A percentile compares a stretch with the other conserved stretches of the same genome.
Evolutionary conservation across 352 stramenopile species (phyloP).

Genomic region (Globisporangium solare): DNA sequence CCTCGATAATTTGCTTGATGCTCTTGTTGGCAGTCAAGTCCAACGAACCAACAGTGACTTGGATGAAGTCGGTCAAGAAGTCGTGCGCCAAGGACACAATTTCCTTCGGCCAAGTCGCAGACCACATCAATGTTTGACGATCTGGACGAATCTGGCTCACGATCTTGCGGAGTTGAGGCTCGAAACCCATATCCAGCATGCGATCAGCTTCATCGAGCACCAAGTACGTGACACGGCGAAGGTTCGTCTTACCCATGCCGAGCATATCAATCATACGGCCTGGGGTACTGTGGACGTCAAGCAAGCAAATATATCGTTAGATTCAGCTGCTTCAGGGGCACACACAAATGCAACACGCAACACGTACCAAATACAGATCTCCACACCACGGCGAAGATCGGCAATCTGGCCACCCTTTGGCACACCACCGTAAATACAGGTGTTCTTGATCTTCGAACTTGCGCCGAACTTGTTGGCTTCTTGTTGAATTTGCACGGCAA

Average conservation of each 20-base stretch:
- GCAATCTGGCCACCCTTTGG: conserved; percentile 91
- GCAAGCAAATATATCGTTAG: not conserved
- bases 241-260: conserved; percentile 93
- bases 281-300: conserved; percentile 67
- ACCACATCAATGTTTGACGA: conserved; percentile 99
- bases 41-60: conserved; percentile 94
- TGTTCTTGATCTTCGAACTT: conserved; percentile 98
- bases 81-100: conserved; percentile 96
- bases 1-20: conserved; percentile 97
- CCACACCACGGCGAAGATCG: conserved; percentile 75
- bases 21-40: conserved; percentile 98
- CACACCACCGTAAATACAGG: conserved; percentile 98
- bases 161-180: conserved; percentile 94
- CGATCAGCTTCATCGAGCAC: conserved; percentile 98
- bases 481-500: conserved; percentile 98
- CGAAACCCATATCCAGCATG: conserved; percentile 96
- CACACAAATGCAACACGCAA: not conserved
- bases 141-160: conserved; percentile 97
- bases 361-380: conserved; percentile 79
- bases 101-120: conserved; percentile 98
- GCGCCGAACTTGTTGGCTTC: conserved; percentile 98
- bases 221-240: conserved; percentile 97
- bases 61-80: conserved; percentile 97
- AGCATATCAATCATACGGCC: conserved; percentile 98
- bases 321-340: not conserved